Percentiles rank a stretch among this genome's conserved stretches.
Conservation (phyloP, 2,329 filamentous ascomycete species). For the Diaporthe longicolla region DNA sequence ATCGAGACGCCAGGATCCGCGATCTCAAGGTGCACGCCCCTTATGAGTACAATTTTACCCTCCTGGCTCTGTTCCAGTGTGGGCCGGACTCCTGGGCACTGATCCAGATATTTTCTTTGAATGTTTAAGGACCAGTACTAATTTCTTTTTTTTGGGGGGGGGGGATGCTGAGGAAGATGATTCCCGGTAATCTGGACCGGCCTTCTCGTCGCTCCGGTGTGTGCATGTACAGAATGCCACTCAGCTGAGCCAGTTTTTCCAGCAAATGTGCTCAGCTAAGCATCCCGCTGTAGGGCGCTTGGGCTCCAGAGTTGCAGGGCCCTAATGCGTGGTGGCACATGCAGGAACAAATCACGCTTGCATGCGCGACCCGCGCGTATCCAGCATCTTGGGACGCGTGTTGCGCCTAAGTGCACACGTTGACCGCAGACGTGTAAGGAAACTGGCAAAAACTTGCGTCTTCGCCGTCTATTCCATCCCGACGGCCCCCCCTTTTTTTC, state of each 20-base stretch:
- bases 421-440: not conserved
- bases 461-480: not conserved
- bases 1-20: constrained; percentile 13
- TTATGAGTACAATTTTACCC: not conserved
- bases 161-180: not conserved
- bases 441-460: not conserved
- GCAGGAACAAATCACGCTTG: constrained; percentile 26
- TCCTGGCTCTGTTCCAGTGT: not conserved
- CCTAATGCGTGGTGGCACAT: constrained; percentile 30
- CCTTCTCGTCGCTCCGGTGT: not conserved
- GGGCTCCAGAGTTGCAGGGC: not conserved
- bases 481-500: not conserved
- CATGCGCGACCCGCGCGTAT: constrained; percentile 18
- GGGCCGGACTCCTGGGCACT: not conserved
- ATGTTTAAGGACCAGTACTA: not conserved
- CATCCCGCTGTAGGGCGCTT: not conserved
- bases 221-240: not conserved
- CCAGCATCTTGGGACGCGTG: not conserved
- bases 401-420: constrained; percentile 17
- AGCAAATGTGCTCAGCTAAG: not conserved
- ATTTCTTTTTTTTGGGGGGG: no score
- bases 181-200: constrained; percentile 8
- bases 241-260: not conserved
- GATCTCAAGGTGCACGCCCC: not conserved
- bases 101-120: not conserved